A percentile compares a stretch with the other conserved stretches of the same genome.
Conservation (phyloP, 495 filamentous ascomycete genomes). For the Lindgomyces ingoldianus region DNA sequence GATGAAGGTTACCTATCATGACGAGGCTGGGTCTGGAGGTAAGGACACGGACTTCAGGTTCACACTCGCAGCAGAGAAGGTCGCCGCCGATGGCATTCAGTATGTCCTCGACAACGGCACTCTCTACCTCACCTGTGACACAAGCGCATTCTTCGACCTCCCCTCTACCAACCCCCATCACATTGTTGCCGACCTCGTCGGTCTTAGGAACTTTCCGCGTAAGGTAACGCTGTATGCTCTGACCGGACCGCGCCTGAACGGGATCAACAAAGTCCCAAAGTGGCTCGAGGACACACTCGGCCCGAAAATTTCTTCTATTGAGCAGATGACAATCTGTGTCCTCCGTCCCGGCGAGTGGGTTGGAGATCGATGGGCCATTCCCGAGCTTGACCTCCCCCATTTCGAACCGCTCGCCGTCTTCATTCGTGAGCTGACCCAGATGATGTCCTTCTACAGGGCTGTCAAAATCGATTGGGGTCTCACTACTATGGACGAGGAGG, state of each 20-base stretch:
- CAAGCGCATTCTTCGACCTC: neutral
- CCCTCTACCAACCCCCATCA: neutral
- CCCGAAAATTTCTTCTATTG: neutral
- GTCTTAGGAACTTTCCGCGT: neutral
- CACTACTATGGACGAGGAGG: neutral
- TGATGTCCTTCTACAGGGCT: neutral
- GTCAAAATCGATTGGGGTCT: neutral
- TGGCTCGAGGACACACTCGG: slow-evolving; percentile 3
- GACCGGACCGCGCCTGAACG: slow-evolving; percentile 12
- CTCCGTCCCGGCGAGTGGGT: slow-evolving; percentile 9
- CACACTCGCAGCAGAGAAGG: neutral
- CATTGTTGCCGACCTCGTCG: neutral
- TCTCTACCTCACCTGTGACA: slow-evolving; percentile 4
- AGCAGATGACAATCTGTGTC: neutral
- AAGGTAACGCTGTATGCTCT: slow-evolving; percentile 3
- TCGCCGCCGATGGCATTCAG: neutral
- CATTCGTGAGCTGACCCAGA: neutral
- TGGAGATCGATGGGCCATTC: neutral
- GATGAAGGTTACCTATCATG: neutral
- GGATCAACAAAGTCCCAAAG: neutral
- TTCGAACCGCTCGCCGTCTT: slow-evolving; percentile 6
- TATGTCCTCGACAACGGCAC: neutral
- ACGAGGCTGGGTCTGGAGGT: neutral
- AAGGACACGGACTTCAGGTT: neutral
- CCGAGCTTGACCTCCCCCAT: neutral